These are phyloP conservation scores for Cenococcum geophilum DNA, from an alignment of 495 filamentous ascomycete species.

Conservation along the genomic window DNA sequence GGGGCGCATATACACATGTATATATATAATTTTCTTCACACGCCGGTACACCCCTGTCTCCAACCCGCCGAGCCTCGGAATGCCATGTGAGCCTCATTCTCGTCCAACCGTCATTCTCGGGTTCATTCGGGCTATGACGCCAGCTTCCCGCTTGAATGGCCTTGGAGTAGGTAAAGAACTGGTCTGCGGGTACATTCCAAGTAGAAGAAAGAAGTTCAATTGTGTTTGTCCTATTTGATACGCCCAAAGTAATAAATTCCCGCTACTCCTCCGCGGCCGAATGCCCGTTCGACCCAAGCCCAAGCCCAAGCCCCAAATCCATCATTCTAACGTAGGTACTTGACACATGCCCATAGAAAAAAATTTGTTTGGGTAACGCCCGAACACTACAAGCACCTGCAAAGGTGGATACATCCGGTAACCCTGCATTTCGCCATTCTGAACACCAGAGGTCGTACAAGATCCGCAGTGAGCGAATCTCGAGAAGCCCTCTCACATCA, in stretches of 20 bases:
- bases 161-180: not conserved
- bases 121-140: not conserved
- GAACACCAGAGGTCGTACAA: too few species aligned
- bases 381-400: too few species aligned
- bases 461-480: too few species aligned
- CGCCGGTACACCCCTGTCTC: not conserved
- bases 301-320: not conserved
- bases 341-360: too few species aligned
- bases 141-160: too few species aligned
- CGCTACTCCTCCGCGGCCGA: slow-evolving; percentile 6
- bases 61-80: not conserved
- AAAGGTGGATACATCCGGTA: too few species aligned
- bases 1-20: too few species aligned
- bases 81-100: not conserved
- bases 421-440: too few species aligned
- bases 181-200: not conserved
- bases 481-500: too few species aligned
- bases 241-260: not conserved
- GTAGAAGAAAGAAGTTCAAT: not conserved
- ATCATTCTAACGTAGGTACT: too few species aligned
- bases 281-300: not conserved
- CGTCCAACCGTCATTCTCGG: not conserved
- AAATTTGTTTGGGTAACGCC: too few species aligned
- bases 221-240: not conserved
- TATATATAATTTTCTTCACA: too few species aligned